A percentile compares a stretch with the other conserved stretches of the same genome.
phyloP scores from a whole-genome alignment of 2,329 filamentous ascomycete species.

The Claviceps pusilla region DNA sequence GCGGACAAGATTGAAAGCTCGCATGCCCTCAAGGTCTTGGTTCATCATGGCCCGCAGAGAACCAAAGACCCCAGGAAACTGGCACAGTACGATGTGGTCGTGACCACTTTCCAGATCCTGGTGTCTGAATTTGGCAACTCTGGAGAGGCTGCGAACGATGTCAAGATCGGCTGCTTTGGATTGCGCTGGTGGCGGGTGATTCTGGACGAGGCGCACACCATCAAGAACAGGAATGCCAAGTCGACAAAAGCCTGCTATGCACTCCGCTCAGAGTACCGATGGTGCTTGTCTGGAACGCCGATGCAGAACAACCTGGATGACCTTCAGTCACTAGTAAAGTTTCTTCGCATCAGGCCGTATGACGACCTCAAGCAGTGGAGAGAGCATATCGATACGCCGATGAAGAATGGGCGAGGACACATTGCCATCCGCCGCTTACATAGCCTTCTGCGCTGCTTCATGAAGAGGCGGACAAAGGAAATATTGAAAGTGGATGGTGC shows the following conservation, averaged over 20 bases:
- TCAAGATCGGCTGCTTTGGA: conserved; percentile 74
- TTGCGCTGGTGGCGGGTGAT: conserved; percentile 92
- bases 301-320: conserved; percentile 99
- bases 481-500: conserved; percentile 82
- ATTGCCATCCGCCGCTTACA: conserved; percentile 79
- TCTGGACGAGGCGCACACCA: conserved; percentile 90
- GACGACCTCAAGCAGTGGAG: conserved; percentile 79
- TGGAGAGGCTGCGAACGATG: conserved; percentile 41
- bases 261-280: conserved; percentile 72
- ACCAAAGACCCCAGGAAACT: conserved; percentile 67
- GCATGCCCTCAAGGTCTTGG: conserved; percentile 62
- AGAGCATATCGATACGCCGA: conserved; percentile 72
- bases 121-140: conserved; percentile 75
- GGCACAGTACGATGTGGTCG: conserved; percentile 79
- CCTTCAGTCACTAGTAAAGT: conserved; percentile 82
- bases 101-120: conserved; percentile 92
- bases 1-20: conserved; percentile 59
- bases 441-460: conserved; percentile 75
- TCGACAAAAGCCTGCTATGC: conserved; percentile 84
- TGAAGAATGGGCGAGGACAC: conserved; percentile 81
- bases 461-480: conserved; percentile 97
- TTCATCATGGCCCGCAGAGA: conserved; percentile 80
- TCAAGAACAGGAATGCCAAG: conserved; percentile 97
- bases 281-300: conserved; percentile 91
- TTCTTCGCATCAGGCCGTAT: conserved; percentile 83